Percentiles rank a stretch among this genome's conserved stretches.
Evolutionary conservation across 805 yeast species (phyloP).

Genomic region (Dipodascus albidus): DNA sequence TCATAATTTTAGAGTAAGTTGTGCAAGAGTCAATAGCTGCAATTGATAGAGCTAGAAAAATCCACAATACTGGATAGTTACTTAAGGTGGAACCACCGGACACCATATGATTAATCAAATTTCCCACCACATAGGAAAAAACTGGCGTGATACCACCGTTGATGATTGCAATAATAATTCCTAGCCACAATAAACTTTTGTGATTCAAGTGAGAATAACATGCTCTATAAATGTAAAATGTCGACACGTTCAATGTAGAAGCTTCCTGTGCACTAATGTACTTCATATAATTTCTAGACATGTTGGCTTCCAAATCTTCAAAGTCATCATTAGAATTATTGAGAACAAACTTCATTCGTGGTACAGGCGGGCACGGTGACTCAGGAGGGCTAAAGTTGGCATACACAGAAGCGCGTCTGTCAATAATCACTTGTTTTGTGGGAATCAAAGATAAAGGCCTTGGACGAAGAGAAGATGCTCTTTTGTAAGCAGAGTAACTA

Average conservation of each 20-base stretch:
- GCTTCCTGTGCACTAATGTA: neutral
- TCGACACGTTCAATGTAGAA: neutral
- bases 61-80: conserved; percentile 44
- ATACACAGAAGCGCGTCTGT: neutral
- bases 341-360: neutral
- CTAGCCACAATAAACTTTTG: conserved; percentile 29
- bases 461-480: neutral
- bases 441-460: neutral
- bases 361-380: neutral
- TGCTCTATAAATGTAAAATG: neutral
- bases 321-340: neutral
- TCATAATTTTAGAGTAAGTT: conserved; percentile 37
- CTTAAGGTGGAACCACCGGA: conserved; percentile 25
- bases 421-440: neutral
- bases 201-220: conserved; percentile 7
- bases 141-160: conserved; percentile 64
- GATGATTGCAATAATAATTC: conserved; percentile 39
- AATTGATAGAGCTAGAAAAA: conserved; percentile 49
- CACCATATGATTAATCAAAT: conserved; percentile 52
- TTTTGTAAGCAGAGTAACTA: neutral
- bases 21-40: conserved; percentile 51
- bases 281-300: neutral
- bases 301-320: neutral
- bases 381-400: neutral
- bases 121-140: conserved; percentile 69